Base-by-base conservation (phyloP, 2,329 filamentous ascomycete species). In the Xylariomycetidae sp. region DNA sequence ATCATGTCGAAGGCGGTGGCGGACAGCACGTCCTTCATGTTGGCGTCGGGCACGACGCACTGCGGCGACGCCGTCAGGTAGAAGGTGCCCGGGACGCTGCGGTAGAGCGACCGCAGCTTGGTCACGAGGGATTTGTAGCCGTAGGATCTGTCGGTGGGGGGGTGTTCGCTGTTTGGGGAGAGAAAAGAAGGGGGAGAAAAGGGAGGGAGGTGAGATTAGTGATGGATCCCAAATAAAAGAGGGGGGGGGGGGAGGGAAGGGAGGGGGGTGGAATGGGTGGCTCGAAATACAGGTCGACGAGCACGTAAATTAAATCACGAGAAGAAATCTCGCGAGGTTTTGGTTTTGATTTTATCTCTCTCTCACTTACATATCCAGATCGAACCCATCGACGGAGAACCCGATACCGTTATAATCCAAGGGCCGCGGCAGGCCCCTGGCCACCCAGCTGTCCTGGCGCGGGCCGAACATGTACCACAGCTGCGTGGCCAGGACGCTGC, bases 61-160 rank as follows among this genome's bases (percentile, higher is more conserved):
- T 72, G 63, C 15, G 68, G 68, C 17, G 66, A 64, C 36, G 56
- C 66, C 5, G 65, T 63, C 30, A 72, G 58, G 44, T 62, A 53
- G 25, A 63, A 36, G 2, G 46, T 46, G 31, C 38, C 41, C 6
- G 29, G 16, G 3, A 31, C 46, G 1, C 42, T 37, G 14, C 36
- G 30, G 31, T 46, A 59, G 13, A 54, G 45, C 2, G 36, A 25
- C 9, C 52, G 47, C 10, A 59, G 45, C 6, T 46, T 41, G 3
- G 32, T 46, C 7, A 48, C 49, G 2, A 58, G 42, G 4, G 53
- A 51, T 15, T 38, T 52, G 40, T 59, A 59, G 5, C 56, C 56
- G 4, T 42, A 49, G 14, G 49, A 51, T 12, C 17, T 43, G 35
- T 59, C 56, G 15, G 37, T 42, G n/a, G 56, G 49, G 7, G 53